Percentiles rank a stretch among this genome's conserved stretches.
Evolutionary conservation across 305 asterid genomes (phyloP).

Genomic region (Plantago coronopus): DNA sequence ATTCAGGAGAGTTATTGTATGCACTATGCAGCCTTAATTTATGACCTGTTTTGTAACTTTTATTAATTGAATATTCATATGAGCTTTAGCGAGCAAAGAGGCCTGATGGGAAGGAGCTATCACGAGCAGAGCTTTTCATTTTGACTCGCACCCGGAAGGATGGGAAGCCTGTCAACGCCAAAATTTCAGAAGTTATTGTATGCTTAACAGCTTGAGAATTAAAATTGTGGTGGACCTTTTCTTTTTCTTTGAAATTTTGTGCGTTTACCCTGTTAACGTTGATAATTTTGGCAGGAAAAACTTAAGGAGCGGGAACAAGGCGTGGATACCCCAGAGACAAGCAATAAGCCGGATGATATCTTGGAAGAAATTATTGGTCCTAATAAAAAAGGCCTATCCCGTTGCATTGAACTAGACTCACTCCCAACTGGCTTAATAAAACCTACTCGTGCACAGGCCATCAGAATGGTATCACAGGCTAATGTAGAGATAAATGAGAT

Average conservation of each 20-base stretch:
- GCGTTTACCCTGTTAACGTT: not conserved
- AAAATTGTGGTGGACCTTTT: constrained; percentile 12
- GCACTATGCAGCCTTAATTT: not conserved
- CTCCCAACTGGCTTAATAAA: constrained; percentile 19
- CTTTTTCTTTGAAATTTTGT: not conserved
- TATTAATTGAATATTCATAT: not conserved
- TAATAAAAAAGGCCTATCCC: constrained; percentile 25
- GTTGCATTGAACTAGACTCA: constrained; percentile 25
- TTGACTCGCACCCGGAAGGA: constrained; percentile 40
- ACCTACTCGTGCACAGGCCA: constrained; percentile 22
- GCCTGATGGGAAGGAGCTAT: constrained; percentile 36
- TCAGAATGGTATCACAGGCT: constrained; percentile 26
- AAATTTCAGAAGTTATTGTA: constrained; percentile 39
- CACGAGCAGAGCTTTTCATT: constrained; percentile 40
- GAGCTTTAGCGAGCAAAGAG: constrained; percentile 27
- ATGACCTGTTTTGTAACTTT: not conserved
- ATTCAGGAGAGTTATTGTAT: constrained; percentile 4
- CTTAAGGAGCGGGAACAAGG: constrained; percentile 25
- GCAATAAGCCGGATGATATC: constrained; percentile 19
- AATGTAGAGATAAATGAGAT: constrained; percentile 33
- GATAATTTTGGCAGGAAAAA: constrained; percentile 21
- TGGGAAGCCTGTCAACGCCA: constrained; percentile 38
- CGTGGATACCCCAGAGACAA: constrained; percentile 18
- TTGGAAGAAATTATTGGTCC: constrained; percentile 33
- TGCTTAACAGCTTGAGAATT: constrained; percentile 19